Base-by-base conservation (phyloP, 169 alveolate genomes). In the Eimeria tenella region DNA sequence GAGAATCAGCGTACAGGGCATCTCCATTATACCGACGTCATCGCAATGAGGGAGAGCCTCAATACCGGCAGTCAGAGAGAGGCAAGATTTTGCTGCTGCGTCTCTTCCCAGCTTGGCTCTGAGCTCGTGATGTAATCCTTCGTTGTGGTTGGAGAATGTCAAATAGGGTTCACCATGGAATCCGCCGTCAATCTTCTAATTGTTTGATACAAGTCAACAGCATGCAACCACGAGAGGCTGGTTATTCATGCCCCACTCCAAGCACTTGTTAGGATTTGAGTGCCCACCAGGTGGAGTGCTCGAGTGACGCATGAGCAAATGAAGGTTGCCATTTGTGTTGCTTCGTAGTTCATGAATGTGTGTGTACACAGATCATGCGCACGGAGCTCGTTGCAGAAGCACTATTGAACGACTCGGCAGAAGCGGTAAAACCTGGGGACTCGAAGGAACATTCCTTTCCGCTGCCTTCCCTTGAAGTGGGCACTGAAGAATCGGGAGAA, bases 381-480 rank as follows among this genome's bases (percentile, higher is more conserved):
- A 53, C 52, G 87, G 87, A 79, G 71, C 23, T 79, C 70, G 23
- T 53, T 73, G 83, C 58, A 55, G 62, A 55, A 73, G 58, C 19
- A 31, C 83, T 2, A 17, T 42, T 73, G 42, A 42, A 23, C 7
- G 56, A 6, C 82, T 5, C 68, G 19, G 21, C 68, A 58, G 68
- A n/a, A 79, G 87, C 68, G 5, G 71, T 13, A 58, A 17, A 58
- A 13, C 68, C 68, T 58, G 68, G 21, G 11, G 68, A 17, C 68
- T 13, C 68, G 15, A 53, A 21, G n/a, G 21, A 15, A 5, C 71
- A n/a, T 83, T 63, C 81, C 50, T 31, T 42, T 4, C 31, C 71
- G 56, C 53, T 88, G 55, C 94, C 94, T 19, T 88, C 94, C n/a
- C 94, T 88, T 7, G 42, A 15, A 21, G 94, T 88, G 7, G 94